Conservation (phyloP, 106 monocot genomes). For the Ottelia alismoides region DNA sequence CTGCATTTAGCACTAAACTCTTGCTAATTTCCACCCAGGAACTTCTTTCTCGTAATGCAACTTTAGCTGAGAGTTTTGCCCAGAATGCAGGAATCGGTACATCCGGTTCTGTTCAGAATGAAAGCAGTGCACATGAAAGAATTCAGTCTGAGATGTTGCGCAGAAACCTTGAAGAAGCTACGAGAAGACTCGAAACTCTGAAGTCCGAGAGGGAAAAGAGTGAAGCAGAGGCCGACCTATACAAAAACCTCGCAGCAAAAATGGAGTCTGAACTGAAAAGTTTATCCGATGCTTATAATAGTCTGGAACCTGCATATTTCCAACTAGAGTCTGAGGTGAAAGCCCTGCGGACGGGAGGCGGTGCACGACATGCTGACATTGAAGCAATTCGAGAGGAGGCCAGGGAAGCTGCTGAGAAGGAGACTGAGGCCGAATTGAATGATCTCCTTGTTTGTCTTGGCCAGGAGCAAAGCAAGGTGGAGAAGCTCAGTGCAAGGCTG, state of each 20-base stretch:
- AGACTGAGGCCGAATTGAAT: constrained; percentile 75
- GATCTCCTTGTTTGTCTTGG: constrained; percentile 94
- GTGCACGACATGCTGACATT: constrained; percentile 33
- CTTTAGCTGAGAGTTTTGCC: constrained; percentile 79
- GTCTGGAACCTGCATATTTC: constrained; percentile 73
- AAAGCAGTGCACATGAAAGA: constrained; percentile 49
- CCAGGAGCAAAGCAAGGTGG: constrained; percentile 96
- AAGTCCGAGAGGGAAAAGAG: constrained; percentile 61
- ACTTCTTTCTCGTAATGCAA: constrained; percentile 67
- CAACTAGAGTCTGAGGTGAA: constrained; percentile 61
- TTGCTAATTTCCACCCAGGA: constrained; percentile 31
- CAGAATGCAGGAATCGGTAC: constrained; percentile 20
- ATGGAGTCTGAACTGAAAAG: constrained; percentile 88
- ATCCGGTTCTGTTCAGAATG: constrained; percentile 28
- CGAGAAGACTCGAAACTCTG: constrained; percentile 37
- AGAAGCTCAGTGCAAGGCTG: constrained; percentile 75
- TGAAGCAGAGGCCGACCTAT: constrained; percentile 45
- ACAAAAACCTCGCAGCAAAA: constrained; percentile 58
- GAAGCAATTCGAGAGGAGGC: constrained; percentile 63
- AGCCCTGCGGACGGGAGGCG: constrained; percentile 33
- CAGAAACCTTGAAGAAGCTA: constrained; percentile 58
- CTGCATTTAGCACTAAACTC: no score
- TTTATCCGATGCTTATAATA: constrained; percentile 92
- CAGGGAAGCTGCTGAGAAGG: constrained; percentile 85
- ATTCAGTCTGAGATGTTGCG: constrained; percentile 50